Evolutionary conservation across 2,329 filamentous ascomycete genomes (phyloP), one percentile per base, ranked within the genome.

Genomic region (Aureobasidium mangrovei): DNA sequence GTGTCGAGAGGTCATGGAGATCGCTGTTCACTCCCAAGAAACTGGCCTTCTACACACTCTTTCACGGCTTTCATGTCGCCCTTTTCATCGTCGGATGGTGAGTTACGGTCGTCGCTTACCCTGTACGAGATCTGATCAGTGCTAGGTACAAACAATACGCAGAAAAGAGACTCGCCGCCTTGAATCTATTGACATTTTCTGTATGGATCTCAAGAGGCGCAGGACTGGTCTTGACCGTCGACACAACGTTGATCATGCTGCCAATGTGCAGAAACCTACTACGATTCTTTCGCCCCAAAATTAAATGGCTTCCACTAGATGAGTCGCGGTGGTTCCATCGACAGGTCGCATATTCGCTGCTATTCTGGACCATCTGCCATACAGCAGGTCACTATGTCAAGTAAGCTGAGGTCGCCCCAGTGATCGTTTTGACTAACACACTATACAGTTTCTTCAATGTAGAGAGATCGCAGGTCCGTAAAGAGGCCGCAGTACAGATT

Each of bases 161-260:
- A 4, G 86, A 95, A 65, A 58, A 67, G 7, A 81, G 81, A 55
- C 77, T 98, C 29, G 84, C 85, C 4, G 80, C 80, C 40, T 78
- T 98, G 44, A 98, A 98, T 70, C 80, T 74, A 0, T 81, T 98
- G 46, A 77, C 78, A 53, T 97, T 80, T 72, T 97, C 91, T 3
- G 93, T 98, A 54, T 98, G 91, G 91, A 81, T 96, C 56, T 97
- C 93, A 29, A 83, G 93, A 77, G 93, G 91, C 67, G 91, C 93
- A 52, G 93, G 90, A 63, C 74, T 98, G 39, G 86, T 88, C 4
- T 76, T 98, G 57, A 85, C 84, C 1, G 80, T 95, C 54, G 91
- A 98, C 72, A 83, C 82, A 54, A 85, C 88, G 65, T 76, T 97
- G 60, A 95, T 98, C 64, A 73, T 98, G 29, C 77, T 98, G 57